Conservation (phyloP, 805 yeast genomes). For the Cephaloascus albidus region DNA sequence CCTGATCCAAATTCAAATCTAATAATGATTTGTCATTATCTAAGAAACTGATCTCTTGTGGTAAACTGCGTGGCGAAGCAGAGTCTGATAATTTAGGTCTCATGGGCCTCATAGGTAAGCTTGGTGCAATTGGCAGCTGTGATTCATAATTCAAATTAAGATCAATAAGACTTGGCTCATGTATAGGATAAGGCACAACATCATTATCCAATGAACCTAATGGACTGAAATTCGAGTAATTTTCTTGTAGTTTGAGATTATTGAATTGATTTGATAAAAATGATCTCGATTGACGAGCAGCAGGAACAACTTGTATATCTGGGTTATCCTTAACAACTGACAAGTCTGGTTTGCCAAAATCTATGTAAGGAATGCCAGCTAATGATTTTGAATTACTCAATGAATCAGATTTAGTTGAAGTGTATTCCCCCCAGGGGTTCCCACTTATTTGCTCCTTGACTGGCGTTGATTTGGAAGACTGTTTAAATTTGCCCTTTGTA, state of each 20-base stretch:
- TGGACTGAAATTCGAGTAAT: conserved; percentile 14
- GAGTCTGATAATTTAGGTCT: background rate
- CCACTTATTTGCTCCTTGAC: conserved; percentile 7
- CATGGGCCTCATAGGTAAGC: conserved; percentile 4
- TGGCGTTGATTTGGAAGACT: background rate
- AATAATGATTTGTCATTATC: conserved; percentile 2
- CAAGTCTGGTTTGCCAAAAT: too few relatives aligned
- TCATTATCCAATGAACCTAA: conserved; percentile 10
- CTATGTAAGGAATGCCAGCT: background rate
- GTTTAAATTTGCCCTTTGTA: background rate
- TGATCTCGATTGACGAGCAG: background rate
- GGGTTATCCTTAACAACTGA: background rate
- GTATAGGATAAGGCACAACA: background rate
- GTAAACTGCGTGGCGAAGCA: conserved; percentile 1
- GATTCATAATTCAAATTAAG: conserved; percentile 22
- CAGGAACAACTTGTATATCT: background rate
- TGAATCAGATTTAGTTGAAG: conserved; percentile 1
- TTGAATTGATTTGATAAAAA: background rate
- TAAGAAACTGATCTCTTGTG: background rate
- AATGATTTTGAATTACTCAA: background rate
- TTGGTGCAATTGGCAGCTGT: conserved; percentile 7
- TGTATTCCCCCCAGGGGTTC: conserved; percentile 27
- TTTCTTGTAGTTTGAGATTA: background rate
- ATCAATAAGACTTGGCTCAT: conserved; percentile 17
- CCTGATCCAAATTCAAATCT: conserved; percentile 2